Evolutionary conservation across 352 stramenopile genomes (phyloP), one percentile per base, ranked within the genome.

Genomic region (Phytophthora pisi): DNA sequence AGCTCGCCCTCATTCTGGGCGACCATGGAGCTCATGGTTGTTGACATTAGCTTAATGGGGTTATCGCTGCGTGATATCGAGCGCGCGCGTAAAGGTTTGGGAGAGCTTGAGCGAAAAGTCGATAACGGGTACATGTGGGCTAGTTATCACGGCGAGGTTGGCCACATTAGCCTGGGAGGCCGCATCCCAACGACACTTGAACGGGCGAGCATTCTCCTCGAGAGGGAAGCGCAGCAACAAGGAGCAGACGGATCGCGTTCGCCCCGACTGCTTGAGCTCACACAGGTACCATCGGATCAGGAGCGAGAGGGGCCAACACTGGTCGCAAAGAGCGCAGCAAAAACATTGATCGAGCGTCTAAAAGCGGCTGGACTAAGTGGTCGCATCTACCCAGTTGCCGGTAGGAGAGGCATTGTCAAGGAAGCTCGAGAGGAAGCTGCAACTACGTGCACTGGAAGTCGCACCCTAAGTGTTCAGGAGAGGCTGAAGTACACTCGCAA

Each of bases 31-130:
- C 46, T 52, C 10, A 52, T 52, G 46, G 46, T 31, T 1, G 46
- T 31, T 0, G 46, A 34, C 31, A 18, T 52, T n/a, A 20, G 15
- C 4, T 18, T 52, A 16, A 52, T 52, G 18, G 10, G 46, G 13
- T n/a, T 52, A 11, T 52, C 46, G 10, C 46, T 52, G 13, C 46
- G 46, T 52, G 46, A 52, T 10, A 52, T 52, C 3, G 20, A 31
- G 20, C 11, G 6, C 5, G 46, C 46, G n/a, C 18, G 46, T 23
- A 34, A 28, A 52, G 46, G 46, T 9, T 34, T 52, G 46, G 23
- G 46, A 9, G 23, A 34, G 20, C 46, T 52, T 34, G 46, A 52
- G 31, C 46, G 23, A 7, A 31, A 52, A 52, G 23, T 52, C 13
- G 46, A 52, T 18, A 10, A 8, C n/a, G 23, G 18, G 16, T 23